Base-by-base conservation (phyloP, 1,284 basidiomycete genomes). In the Exsudoporus floridanus region DNA sequence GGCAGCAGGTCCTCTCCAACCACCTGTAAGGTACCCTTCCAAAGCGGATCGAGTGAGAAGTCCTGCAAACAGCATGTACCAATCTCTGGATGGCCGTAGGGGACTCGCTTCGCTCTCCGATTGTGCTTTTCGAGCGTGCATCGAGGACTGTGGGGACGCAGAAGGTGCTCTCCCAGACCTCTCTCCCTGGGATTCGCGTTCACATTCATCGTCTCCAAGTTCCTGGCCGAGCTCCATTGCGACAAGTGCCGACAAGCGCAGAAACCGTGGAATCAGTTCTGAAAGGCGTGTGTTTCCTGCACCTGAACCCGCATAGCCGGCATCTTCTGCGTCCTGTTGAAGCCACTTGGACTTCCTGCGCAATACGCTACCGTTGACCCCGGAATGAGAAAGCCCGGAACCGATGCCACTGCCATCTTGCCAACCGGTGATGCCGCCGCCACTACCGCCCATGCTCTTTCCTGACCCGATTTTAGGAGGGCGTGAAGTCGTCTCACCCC, bases 11-110 rank as follows among this genome's bases (percentile, higher is more conserved):
- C 90, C 87, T 33, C 78, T 79, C 91, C 91, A 93, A 1, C 86
- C 85, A 12, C 82, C 84, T 6, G 83, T 84, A 40, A 92, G 74
- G 64, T 92, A 93, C 0, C 90, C 91, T 63, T 93, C 90, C 46
- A 93, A 71, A 25, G 83, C 86, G 0, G 89, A 88, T 23, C 90
- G 81, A 4, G 89, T 90, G 23, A 92, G 74, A 23, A 93, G 71
- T 2, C 87, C 84, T 0, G 81, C 82, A 9, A 92, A 75, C 8
- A 93, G 76, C 67, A 86, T 78, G 69, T 91, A 93, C 91, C 91
- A 93, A 55, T 84, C 82, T 30, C 79, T 72, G 30, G 88, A 85
- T 2, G 89, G 89, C 2, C 77, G 75, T 35, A 88, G 68, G 2
- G 83, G 82, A 42, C 74, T 68, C 5, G 74, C 74, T 45, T 76